phyloP scores from a whole-genome alignment of 768 basidiomycete species.

The Naganishia vaughanmartiniae region DNA sequence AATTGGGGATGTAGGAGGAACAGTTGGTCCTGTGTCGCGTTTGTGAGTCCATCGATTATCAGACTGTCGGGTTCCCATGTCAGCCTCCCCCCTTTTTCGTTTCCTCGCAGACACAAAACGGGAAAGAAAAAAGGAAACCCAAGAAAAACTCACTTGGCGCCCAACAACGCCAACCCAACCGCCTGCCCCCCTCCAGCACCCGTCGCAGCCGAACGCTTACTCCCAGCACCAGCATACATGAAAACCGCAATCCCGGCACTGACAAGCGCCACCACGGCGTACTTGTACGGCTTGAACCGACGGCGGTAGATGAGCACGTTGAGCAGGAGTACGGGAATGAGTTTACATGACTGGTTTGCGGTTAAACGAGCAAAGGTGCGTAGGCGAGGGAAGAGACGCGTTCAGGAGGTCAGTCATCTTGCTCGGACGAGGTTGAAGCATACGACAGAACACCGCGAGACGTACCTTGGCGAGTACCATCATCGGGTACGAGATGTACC shows the following conservation, averaged over 20 bases:
- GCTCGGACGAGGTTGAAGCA: too few relatives aligned
- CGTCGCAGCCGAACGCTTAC: slow-evolving; percentile 29
- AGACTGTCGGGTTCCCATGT: slow-evolving; percentile 60
- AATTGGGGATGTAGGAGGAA: slow-evolving; percentile 70
- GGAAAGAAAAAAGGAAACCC: slow-evolving; percentile 66
- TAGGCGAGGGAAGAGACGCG: background rate
- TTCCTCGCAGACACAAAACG: too few relatives aligned
- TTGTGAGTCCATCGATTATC: slow-evolving; percentile 83
- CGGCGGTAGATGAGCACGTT: slow-evolving; percentile 93
- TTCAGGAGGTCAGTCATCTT: too few relatives aligned
- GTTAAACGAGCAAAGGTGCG: background rate
- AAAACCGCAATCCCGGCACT: slow-evolving; percentile 87
- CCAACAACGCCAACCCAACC: slow-evolving; percentile 54
- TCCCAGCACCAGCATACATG: slow-evolving; percentile 67
- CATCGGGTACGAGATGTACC: slow-evolving; percentile 95
- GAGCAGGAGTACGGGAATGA: slow-evolving; percentile 91
- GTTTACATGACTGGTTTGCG: slow-evolving; percentile 78
- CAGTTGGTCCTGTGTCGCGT: slow-evolving; percentile 96
- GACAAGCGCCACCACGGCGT: slow-evolving; percentile 89
- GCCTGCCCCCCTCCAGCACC: slow-evolving; percentile 54
- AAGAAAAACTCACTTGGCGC: slow-evolving; percentile 45
- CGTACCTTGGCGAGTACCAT: slow-evolving; percentile 87
- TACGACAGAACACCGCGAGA: background rate
- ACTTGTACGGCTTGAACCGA: slow-evolving; percentile 88
- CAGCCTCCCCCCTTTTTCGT: slow-evolving; percentile 2